Base-by-base conservation (phyloP, 2,329 filamentous ascomycete species). In the Penicillium fuscoglaucum region DNA sequence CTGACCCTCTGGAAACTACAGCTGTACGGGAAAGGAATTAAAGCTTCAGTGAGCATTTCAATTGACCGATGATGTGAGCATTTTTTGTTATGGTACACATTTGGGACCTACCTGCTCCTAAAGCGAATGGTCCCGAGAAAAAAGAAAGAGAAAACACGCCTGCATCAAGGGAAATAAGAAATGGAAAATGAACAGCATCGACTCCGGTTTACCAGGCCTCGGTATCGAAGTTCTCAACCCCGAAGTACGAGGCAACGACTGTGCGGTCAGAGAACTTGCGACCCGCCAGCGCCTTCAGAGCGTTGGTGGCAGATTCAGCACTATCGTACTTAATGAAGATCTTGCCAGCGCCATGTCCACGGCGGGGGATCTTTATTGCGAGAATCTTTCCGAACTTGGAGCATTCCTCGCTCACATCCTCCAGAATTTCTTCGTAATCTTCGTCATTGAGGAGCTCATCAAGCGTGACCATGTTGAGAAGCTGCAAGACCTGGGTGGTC, bases 391-490 rank as follows among this genome's bases (percentile, higher is more conserved):
- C 95, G 72, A 90, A 99, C 76, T 99, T 99, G 70, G 83, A 80
- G 78, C 95, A 98, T 72, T 99, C 95, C 53, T 97, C 95, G 57
- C 86, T 84, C 39, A 99, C 90, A 67, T 99, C 96, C 66, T 98
- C 93, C 72, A 89, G 88, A 66, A 99, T 99, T 89, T 99, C 95
- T 78, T 97, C 90, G 70, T 97, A 98, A 70, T 99, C 95, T 37
- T 98, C 93, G 52, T 87, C 88, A 72, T 98, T 93, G 77, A 97
- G 87, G 26, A 99, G 81, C 77, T 99, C 95, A 68, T 99, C 95
- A 0, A 92, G 84, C 0, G 95, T 99, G 37, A 99, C 93, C 95
- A 99, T 99, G 80, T 99, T 99, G 71, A 99, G 85, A 61, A 99
- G 81, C 77, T 96, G 93, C 60, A 99, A 75, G 17, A 99, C 93